phyloP scores from a whole-genome alignment of 257 asterid species.

The Salvia rosmarinus region DNA sequence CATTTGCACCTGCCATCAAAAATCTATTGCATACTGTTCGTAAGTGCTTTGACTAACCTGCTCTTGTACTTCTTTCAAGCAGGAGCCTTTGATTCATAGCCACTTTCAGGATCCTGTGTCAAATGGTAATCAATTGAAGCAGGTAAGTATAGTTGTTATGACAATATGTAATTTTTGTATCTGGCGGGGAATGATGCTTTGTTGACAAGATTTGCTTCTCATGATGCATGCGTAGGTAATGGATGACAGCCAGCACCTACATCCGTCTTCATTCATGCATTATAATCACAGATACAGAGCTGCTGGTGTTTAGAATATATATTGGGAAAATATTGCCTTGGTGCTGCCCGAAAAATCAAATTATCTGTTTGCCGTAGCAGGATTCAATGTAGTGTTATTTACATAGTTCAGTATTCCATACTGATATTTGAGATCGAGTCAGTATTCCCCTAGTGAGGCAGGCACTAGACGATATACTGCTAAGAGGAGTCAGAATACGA shows the following conservation, averaged over 20 bases:
- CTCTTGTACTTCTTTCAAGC: constrained; percentile 22
- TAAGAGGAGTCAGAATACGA: constrained; percentile 19
- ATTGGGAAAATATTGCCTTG: constrained; percentile 22
- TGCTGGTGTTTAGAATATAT: constrained; percentile 45
- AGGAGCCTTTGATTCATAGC: constrained; percentile 58
- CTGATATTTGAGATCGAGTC: constrained; percentile 14
- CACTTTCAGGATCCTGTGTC: constrained; percentile 60
- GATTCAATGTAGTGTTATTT: background rate
- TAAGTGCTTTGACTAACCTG: constrained; percentile 11
- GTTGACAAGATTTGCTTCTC: constrained; percentile 34
- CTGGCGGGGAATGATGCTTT: constrained; percentile 18
- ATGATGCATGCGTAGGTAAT: constrained; percentile 49
- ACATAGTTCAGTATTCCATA: constrained; percentile 13
- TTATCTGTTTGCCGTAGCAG: constrained; percentile 24
- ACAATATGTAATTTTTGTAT: constrained; percentile 15
- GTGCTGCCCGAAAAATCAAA: constrained; percentile 1
- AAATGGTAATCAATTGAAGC: constrained; percentile 51
- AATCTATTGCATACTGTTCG: background rate
- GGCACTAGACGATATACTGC: constrained; percentile 12
- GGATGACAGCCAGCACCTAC: constrained; percentile 51
- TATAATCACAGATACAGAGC: constrained; percentile 57
- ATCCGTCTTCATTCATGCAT: constrained; percentile 56
- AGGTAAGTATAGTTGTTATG: constrained; percentile 43
- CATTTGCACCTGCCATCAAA: constrained; percentile 23
- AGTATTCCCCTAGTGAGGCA: constrained; percentile 24